Evolutionary conservation across 2,329 filamentous ascomycete species (phyloP).

Genomic region (Periconia sp.): DNA sequence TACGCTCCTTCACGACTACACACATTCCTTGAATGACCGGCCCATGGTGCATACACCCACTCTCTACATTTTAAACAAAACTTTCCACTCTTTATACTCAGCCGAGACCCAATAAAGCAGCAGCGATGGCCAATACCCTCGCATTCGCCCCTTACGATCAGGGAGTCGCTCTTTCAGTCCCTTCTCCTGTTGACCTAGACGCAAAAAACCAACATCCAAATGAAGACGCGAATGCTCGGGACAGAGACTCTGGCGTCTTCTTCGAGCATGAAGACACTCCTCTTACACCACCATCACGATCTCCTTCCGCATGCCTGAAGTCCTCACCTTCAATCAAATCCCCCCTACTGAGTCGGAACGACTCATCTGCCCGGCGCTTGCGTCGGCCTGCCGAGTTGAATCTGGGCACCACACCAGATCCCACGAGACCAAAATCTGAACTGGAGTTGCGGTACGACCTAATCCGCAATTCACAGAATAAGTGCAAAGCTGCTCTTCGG

Average conservation of each 20-base stretch:
- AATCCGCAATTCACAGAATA: constrained; percentile 34
- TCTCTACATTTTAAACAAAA: constrained; percentile 10
- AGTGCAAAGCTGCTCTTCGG: constrained; percentile 29
- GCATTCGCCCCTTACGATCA: constrained; percentile 3
- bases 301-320: constrained; percentile 2
- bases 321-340: constrained; percentile 5
- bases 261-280: constrained; percentile 17
- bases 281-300: constrained; percentile 4
- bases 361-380: constrained; percentile 21
- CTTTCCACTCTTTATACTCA: constrained; percentile 8
- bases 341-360: constrained; percentile 12
- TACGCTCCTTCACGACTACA: too few relatives aligned
- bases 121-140: constrained; percentile 10
- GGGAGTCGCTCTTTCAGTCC: not conserved
- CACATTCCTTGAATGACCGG: too few relatives aligned
- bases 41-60: constrained; percentile 6
- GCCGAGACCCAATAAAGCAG: constrained; percentile 8
- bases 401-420: constrained; percentile 13
- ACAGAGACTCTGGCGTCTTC: constrained; percentile 30
- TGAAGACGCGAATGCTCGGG: constrained; percentile 2
- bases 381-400: constrained; percentile 34
- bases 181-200: not conserved
- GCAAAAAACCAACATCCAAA: not conserved
- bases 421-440: constrained; percentile 29
- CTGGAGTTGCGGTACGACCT: constrained; percentile 34